phyloP scores from a whole-genome alignment of 2,329 filamentous ascomycete genomes.

The Emergomyces africanus region DNA sequence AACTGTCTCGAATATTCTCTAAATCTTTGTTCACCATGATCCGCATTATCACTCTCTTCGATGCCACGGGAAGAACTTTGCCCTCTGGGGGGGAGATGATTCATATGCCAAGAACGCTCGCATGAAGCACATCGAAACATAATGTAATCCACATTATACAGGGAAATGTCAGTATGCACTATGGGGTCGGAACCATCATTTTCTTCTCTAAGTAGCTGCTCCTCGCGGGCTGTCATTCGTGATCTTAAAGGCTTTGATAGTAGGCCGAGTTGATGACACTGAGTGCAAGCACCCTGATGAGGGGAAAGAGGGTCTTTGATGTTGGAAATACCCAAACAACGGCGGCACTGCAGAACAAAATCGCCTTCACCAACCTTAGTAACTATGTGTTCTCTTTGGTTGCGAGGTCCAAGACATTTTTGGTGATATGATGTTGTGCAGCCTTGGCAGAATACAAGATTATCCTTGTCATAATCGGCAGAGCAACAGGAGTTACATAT shows the following conservation, averaged over 20 bases:
- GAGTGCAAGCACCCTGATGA: constrained; percentile 56
- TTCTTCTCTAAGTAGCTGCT: constrained; percentile 68
- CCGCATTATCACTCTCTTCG: constrained; percentile 15
- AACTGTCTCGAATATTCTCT: constrained; percentile 62
- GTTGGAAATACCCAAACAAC: constrained; percentile 57
- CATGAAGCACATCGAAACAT: constrained; percentile 75
- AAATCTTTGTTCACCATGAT: constrained; percentile 40
- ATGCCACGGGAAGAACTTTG: constrained; percentile 5
- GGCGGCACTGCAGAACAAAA: constrained; percentile 83
- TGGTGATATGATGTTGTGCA: constrained; percentile 78
- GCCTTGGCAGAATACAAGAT: constrained; percentile 78
- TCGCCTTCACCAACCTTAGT: constrained; percentile 67
- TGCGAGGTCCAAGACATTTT: constrained; percentile 62
- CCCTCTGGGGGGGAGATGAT: constrained; percentile 55
- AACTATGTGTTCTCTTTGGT: constrained; percentile 67
- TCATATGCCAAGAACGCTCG: constrained; percentile 66
- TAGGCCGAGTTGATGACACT: constrained; percentile 51
- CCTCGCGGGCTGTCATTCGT: constrained; percentile 61
- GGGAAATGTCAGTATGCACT: constrained; percentile 45
- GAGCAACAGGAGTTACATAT: constrained; percentile 60
- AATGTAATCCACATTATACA: constrained; percentile 66
- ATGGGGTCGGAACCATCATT: constrained; percentile 71
- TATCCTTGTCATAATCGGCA: constrained; percentile 47
- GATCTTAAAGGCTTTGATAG: constrained; percentile 65
- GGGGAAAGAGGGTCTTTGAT: constrained; percentile 61